A percentile compares a stretch with the other conserved stretches of the same genome.
Evolutionary conservation across 2,329 filamentous ascomycete species (phyloP).

Genomic region (Nannizzia gypsea): DNA sequence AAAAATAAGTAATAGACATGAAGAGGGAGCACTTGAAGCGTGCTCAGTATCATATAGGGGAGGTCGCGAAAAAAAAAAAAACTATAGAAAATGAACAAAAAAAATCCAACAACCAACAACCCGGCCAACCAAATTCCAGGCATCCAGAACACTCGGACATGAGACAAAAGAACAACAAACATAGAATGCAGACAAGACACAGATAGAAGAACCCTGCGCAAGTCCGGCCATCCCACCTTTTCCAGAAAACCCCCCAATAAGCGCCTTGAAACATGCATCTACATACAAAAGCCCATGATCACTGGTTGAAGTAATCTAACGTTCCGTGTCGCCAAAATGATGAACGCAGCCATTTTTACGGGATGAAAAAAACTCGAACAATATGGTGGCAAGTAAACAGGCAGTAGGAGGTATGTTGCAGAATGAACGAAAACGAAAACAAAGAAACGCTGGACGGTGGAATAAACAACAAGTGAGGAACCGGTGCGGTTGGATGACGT

Average conservation of each 20-base stretch:
- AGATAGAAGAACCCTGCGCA: background rate
- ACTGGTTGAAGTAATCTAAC: constrained; percentile 1
- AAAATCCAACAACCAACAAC: background rate
- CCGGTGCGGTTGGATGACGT: background rate
- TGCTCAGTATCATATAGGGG: background rate
- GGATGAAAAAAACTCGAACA: background rate
- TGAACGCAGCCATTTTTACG: background rate
- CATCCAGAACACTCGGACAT: background rate
- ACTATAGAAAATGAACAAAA: background rate
- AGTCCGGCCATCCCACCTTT: background rate
- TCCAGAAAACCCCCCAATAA: background rate
- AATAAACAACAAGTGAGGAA: background rate
- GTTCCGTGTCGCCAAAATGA: constrained; percentile 1
- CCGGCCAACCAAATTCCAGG: background rate
- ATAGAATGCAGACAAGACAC: background rate
- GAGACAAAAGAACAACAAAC: background rate
- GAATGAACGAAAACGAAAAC: background rate
- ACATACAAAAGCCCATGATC: constrained; percentile 1
- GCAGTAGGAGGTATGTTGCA: background rate
- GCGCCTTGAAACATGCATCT: constrained; percentile 3
- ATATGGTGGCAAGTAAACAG: background rate
- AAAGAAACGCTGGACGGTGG: background rate
- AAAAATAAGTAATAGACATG: background rate
- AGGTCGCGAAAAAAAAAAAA: background rate
- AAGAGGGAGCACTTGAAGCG: background rate